phyloP scores from a whole-genome alignment of 768 basidiomycete genomes.

The Termitomyces sp. region DNA sequence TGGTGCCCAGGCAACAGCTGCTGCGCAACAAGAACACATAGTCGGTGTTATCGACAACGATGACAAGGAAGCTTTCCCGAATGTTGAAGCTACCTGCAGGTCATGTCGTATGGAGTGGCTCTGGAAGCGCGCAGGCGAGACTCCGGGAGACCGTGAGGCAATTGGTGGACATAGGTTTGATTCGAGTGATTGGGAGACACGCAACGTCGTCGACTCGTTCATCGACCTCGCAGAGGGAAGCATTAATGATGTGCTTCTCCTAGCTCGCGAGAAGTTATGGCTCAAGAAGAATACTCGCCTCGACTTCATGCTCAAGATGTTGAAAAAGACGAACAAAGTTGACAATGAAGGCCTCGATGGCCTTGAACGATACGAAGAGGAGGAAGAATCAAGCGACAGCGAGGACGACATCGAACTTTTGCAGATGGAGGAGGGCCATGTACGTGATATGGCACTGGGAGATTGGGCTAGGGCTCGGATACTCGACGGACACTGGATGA shows the following conservation, averaged over 20 bases:
- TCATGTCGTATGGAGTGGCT: conserved; percentile 62
- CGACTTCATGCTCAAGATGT: conserved; percentile 45
- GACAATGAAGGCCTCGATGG: conserved; percentile 6
- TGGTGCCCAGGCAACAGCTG: conserved; percentile 10
- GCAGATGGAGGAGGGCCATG: conserved; percentile 35
- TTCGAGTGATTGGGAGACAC: conserved; percentile 58
- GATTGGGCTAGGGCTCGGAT: conserved; percentile 72
- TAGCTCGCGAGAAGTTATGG: conserved; percentile 72
- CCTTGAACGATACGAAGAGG: conserved; percentile 18
- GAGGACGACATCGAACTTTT: conserved; percentile 39
- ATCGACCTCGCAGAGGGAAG: conserved; percentile 69
- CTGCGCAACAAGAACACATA: conserved; percentile 18
- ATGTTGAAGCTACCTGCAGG: conserved; percentile 62
- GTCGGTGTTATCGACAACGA: conserved; percentile 64
- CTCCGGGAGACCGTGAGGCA: conserved; percentile 48
- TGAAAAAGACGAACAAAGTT: conserved; percentile 26
- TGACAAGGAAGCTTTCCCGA: conserved; percentile 64
- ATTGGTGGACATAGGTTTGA: conserved; percentile 40
- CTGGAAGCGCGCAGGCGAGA: conserved; percentile 49
- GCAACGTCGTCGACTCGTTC: conserved; percentile 65
- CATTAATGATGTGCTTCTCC: conserved; percentile 50
- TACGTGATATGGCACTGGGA: conserved; percentile 52
- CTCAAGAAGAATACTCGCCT: conserved; percentile 59
- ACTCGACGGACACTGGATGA: conserved; percentile 72
- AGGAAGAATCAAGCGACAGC: conserved; percentile 38